These are phyloP conservation scores for Dioscorea dumetorum DNA, from an alignment of 106 monocot species.

Conservation along the genomic window DNA sequence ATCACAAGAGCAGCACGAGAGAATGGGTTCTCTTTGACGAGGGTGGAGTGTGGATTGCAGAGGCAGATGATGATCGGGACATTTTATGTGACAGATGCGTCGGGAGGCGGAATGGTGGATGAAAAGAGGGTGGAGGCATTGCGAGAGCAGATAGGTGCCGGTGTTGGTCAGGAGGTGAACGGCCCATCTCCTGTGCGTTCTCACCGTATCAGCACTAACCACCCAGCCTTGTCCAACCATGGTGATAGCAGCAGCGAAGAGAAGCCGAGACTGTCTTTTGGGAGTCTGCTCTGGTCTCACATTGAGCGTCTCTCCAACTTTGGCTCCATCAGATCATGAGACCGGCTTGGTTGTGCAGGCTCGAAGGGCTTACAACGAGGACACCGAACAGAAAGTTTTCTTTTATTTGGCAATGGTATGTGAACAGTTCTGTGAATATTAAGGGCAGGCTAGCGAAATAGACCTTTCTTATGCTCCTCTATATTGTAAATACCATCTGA, in stretches of 20 bases:
- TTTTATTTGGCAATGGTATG: neutral
- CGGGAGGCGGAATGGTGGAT: constrained; percentile 18
- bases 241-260: neutral
- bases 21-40: constrained; percentile 43
- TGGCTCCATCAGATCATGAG: constrained; percentile 20
- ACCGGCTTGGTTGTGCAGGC: neutral
- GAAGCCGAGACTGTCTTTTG: constrained; percentile 21
- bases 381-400: neutral
- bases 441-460: neutral
- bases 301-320: constrained; percentile 36
- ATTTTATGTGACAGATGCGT: constrained; percentile 46
- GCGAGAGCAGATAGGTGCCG: constrained; percentile 15
- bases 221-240: neutral
- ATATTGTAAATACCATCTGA: neutral
- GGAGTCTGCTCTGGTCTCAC: constrained; percentile 44
- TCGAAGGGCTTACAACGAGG: neutral
- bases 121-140: constrained; percentile 23
- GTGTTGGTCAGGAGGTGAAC: constrained; percentile 17
- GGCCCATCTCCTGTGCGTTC: neutral
- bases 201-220: neutral
- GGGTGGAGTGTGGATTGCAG: constrained; percentile 30
- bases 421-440: neutral
- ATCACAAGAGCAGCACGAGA: constrained; percentile 51
- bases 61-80: constrained; percentile 32
- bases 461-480: neutral